Evolutionary conservation across 106 monocot species (phyloP).

Genomic region (Acanthochlamys bracteata): DNA sequence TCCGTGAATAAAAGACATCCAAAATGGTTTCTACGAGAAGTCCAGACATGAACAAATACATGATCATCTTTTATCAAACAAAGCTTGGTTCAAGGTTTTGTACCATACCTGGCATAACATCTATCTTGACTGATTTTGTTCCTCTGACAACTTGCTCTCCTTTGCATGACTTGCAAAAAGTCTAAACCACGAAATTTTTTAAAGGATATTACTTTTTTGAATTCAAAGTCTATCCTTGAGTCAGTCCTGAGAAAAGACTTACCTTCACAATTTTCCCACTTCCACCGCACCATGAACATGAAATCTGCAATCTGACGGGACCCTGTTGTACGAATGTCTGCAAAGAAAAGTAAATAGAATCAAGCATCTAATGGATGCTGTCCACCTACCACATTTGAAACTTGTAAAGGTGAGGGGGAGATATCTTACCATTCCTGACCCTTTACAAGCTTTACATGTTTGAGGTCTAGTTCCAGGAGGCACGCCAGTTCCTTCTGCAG

Average conservation of each 20-base stretch:
- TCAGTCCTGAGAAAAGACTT: too few species aligned
- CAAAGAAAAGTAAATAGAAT: too few species aligned
- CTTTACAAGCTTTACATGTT: constrained; percentile 73
- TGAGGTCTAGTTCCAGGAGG: constrained; percentile 93
- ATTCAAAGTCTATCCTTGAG: too few species aligned
- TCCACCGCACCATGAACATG: constrained; percentile 70
- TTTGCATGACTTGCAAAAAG: constrained; percentile 75
- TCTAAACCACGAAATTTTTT: constrained; percentile 27
- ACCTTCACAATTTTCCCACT: constrained; percentile 79
- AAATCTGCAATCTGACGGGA: constrained; percentile 62
- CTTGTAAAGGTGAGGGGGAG: background rate
- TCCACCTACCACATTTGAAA: too few species aligned
- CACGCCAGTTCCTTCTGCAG: constrained; percentile 75
- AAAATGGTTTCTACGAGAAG: too few species aligned
- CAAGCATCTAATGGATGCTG: too few species aligned
- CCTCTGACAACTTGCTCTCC: constrained; percentile 67
- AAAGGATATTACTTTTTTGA: too few species aligned
- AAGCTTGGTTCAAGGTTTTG: too few species aligned
- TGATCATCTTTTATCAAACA: too few species aligned
- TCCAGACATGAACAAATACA: too few species aligned
- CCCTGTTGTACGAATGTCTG: constrained; percentile 83
- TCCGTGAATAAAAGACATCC: too few species aligned
- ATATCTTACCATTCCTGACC: constrained; percentile 70
- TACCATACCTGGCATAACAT: constrained; percentile 76
- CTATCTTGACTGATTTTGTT: constrained; percentile 67